Conservation (phyloP, 2,329 filamentous ascomycete species). For the Verticillium dahliae region DNA sequence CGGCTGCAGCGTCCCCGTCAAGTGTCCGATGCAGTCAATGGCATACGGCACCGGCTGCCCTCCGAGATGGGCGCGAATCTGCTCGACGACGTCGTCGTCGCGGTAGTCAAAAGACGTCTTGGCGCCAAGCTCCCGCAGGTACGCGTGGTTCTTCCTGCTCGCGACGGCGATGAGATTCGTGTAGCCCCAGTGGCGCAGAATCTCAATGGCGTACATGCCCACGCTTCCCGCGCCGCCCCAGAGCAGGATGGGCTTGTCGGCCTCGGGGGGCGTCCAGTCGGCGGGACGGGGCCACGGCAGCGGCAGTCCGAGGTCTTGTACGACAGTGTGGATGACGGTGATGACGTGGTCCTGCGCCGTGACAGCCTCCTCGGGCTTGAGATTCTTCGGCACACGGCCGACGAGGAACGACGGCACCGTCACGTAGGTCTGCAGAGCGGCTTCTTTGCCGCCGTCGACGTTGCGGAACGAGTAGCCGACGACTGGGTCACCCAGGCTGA, state of each 20-base stretch:
- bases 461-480: constrained; percentile 46
- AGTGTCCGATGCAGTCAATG: constrained; percentile 50
- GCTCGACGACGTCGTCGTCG: constrained; percentile 24
- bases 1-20: constrained; percentile 36
- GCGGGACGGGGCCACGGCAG: constrained; percentile 50
- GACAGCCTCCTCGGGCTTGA: constrained; percentile 38
- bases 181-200: constrained; percentile 47
- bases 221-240: constrained; percentile 49
- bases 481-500: constrained; percentile 48
- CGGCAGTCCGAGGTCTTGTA: constrained; percentile 40
- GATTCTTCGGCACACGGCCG: constrained; percentile 33
- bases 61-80: constrained; percentile 21
- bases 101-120: constrained; percentile 40
- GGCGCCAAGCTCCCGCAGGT: constrained; percentile 36
- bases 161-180: constrained; percentile 40
- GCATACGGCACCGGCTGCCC: constrained; percentile 31
- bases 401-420: constrained; percentile 44
- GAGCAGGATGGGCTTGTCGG: constrained; percentile 34
- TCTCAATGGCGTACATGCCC: constrained; percentile 41
- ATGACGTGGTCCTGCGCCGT: constrained; percentile 52
- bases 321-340: constrained; percentile 50
- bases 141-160: constrained; percentile 36
- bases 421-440: constrained; percentile 48
- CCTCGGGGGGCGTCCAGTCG: constrained; percentile 26
- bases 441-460: constrained; percentile 35